Conservation (phyloP, 2,329 filamentous ascomycete species). For the Xenoacremonium recifei region DNA sequence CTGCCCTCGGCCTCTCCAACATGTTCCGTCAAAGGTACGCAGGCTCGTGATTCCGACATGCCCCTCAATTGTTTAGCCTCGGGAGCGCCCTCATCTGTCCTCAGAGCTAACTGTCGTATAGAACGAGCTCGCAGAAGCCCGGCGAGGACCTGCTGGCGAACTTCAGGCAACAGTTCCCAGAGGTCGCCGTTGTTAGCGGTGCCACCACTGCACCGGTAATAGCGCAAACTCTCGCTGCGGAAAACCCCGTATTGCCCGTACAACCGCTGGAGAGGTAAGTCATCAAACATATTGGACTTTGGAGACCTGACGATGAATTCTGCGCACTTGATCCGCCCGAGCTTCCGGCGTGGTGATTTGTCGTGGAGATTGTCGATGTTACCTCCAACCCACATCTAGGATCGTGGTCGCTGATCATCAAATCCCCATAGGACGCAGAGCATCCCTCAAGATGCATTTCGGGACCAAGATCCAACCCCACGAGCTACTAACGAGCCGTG, state of each 20-base stretch:
- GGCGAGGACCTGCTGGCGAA: constrained; percentile 79
- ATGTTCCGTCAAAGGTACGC: constrained; percentile 31
- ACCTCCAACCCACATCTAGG: no score
- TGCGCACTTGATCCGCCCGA: no score
- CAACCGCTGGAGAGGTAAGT: constrained; percentile 28
- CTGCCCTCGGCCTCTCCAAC: constrained; percentile 18
- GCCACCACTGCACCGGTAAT: constrained; percentile 41
- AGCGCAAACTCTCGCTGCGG: constrained; percentile 32
- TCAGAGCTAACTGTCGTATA: constrained; percentile 28
- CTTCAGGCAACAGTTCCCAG: constrained; percentile 81
- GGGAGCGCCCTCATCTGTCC: neutral
- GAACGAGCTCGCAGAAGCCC: constrained; percentile 81
- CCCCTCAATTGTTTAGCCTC: constrained; percentile 1
- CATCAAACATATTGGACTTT: no score
- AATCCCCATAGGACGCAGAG: constrained; percentile 17
- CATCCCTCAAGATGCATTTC: constrained; percentile 38
- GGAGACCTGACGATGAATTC: no score
- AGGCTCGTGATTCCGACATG: neutral
- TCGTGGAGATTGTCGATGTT: no score
- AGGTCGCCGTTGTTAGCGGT: constrained; percentile 58
- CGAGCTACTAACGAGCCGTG: constrained; percentile 77
- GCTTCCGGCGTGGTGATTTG: no score
- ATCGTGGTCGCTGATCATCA: neutral
- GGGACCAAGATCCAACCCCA: constrained; percentile 79
- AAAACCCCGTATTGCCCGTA: constrained; percentile 19